Evolutionary conservation across 306 rosid genomes (phyloP).

Genomic region (Inga oerstediana): DNA sequence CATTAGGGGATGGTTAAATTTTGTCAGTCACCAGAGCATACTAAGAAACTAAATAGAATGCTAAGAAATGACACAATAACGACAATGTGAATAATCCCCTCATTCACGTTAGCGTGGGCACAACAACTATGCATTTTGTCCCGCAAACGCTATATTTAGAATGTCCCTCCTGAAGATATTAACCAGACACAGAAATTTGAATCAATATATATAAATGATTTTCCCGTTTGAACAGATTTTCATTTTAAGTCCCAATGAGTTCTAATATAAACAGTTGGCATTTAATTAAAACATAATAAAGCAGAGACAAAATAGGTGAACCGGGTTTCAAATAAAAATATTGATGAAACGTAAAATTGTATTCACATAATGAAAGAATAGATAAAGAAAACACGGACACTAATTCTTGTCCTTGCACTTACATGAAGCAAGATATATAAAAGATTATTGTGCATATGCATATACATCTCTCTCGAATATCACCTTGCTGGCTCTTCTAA

Average conservation of each 20-base stretch:
- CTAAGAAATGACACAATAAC: conserved; percentile 16
- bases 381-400: neutral
- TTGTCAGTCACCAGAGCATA: conserved; percentile 14
- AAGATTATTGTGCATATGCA: neutral
- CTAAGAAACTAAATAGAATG: conserved; percentile 12
- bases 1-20: conserved; percentile 27
- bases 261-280: neutral
- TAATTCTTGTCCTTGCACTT: neutral
- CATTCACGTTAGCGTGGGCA: neutral
- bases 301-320: neutral
- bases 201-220: neutral
- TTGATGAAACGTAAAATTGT: conserved; percentile 20
- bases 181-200: neutral
- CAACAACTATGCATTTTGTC: neutral
- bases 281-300: conserved; percentile 2
- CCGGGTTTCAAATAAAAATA: neutral
- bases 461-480: neutral
- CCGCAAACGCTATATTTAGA: neutral
- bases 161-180: neutral
- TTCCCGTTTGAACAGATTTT: neutral
- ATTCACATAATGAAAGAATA: neutral
- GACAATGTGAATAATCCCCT: conserved; percentile 17
- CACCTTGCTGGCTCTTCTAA: neutral
- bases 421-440: neutral
- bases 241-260: neutral